phyloP scores from a whole-genome alignment of 129 eudicot species.

The Artemisia argyi region DNA sequence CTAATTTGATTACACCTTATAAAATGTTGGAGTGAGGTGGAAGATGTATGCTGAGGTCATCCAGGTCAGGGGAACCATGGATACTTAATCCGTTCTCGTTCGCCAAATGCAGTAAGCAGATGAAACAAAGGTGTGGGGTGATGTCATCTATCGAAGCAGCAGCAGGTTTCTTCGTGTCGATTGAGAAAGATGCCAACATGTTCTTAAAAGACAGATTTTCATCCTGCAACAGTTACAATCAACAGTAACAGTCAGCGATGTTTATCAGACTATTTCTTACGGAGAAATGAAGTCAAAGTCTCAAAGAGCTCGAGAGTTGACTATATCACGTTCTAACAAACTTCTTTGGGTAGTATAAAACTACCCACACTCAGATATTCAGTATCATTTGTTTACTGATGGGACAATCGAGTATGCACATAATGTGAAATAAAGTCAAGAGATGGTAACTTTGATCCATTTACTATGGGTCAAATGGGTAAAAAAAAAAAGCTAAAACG shows the following conservation, averaged over 20 bases:
- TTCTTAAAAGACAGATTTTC: constrained; percentile 58
- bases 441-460: neutral
- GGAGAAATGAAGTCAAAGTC: neutral
- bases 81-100: constrained; percentile 72
- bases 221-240: constrained; percentile 36
- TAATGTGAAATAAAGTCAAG: too few relatives aligned
- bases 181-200: constrained; percentile 47
- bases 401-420: too few relatives aligned
- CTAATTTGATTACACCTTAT: neutral
- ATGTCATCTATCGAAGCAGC: constrained; percentile 56
- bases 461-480: too few relatives aligned
- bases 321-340: constrained; percentile 1
- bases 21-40: constrained; percentile 17
- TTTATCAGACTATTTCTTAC: neutral
- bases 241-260: neutral
- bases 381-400: too few relatives aligned
- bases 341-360: neutral
- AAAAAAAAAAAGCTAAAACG: too few relatives aligned
- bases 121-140: constrained; percentile 74
- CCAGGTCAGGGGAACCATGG: constrained; percentile 47
- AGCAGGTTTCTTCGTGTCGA: constrained; percentile 32
- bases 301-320: neutral
- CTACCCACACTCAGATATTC: neutral
- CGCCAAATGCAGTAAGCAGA: constrained; percentile 72
- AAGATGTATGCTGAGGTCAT: constrained; percentile 57